Evolutionary conservation across 2,329 filamentous ascomycete genomes (phyloP), one percentile per base, ranked within the genome.

Genomic region (Microcyclospora pomicola): DNA sequence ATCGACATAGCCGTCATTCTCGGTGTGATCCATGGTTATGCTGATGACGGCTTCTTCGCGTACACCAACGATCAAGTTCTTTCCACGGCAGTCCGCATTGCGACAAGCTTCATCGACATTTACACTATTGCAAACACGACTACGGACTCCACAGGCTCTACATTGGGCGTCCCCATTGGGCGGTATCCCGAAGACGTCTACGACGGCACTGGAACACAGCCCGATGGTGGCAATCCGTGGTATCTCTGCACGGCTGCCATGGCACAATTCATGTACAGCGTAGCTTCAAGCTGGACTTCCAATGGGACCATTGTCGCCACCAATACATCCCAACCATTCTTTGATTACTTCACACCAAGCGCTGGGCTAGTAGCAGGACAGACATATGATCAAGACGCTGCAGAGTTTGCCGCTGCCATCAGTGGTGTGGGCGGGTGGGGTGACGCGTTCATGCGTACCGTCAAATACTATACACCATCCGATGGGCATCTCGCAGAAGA

Each of bases 171-270:
- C 14, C 31, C 34, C 24, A 35, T 31, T 9, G 30, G 30, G 6
- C 39, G 39, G 9, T 49, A 45, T 2, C 43, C 37, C 10, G 51
- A 45, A 5, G 49, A 46, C 19, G 48, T 38, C 13, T 39, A 36
- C 27, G 55, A 52, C 28, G 55, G 55, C 7, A 49, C 46, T 9
- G 54, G 49, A 3, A 58, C 54, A 5, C 38, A 44, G 15, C 13
- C 27, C 1, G 46, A 54, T 19, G 52, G 54, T 31, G 56, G 56
- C 2, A 58, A 59, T 38, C 55, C 56, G 2, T 59, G 56, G 56
- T 59, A 56, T 33, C 45, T 59, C 15, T 48, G 51, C 32, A 59
- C 56, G 15, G 49, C 53, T 5, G 47, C 54, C n/a, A 45, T 57
- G 34, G 49, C 53, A 9, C 51, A 59, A 35, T 46, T 50, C 33